phyloP scores from a whole-genome alignment of 495 filamentous ascomycete species.

The Aspergillus affinis region DNA sequence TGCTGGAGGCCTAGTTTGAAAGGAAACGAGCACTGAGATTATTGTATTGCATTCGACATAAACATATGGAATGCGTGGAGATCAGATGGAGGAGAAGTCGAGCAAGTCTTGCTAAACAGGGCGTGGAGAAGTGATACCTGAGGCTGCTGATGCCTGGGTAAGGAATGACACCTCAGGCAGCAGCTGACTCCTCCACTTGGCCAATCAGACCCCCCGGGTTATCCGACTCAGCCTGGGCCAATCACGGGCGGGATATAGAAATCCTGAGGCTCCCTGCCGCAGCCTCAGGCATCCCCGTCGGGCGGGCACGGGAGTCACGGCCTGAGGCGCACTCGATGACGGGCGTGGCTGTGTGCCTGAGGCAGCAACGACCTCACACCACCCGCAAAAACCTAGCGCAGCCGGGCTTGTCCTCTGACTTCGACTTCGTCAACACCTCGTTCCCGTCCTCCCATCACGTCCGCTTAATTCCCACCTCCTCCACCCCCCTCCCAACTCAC shows the following conservation, averaged over 20 bases:
- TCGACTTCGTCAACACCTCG: conserved; percentile 35
- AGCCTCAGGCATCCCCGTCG: conserved; percentile 36
- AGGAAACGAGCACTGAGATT: no score
- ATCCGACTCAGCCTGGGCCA: conserved; percentile 19
- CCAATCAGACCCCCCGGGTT: conserved; percentile 10
- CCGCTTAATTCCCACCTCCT: conserved; percentile 26
- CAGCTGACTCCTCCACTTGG: background rate
- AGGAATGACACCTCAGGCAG: background rate
- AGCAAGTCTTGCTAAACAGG: no score
- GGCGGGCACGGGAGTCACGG: conserved; percentile 19
- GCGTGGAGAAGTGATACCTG: no score
- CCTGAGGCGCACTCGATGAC: conserved; percentile 17
- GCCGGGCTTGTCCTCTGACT: conserved; percentile 30
- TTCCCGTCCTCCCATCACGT: conserved; percentile 34
- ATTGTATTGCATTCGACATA: no score
- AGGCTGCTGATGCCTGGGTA: no score
- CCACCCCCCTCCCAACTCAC: conserved; percentile 36
- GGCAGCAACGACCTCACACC: conserved; percentile 42
- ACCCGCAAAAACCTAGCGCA: conserved; percentile 50
- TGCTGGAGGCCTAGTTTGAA: no score
- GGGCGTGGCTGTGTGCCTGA: conserved; percentile 21
- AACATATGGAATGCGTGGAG: no score
- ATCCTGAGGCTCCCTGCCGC: conserved; percentile 23
- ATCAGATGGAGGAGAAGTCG: no score
- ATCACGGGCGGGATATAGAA: conserved; percentile 30